phyloP scores from a whole-genome alignment of 148 eudicot species.

The Rhododendron ferrugineum region DNA sequence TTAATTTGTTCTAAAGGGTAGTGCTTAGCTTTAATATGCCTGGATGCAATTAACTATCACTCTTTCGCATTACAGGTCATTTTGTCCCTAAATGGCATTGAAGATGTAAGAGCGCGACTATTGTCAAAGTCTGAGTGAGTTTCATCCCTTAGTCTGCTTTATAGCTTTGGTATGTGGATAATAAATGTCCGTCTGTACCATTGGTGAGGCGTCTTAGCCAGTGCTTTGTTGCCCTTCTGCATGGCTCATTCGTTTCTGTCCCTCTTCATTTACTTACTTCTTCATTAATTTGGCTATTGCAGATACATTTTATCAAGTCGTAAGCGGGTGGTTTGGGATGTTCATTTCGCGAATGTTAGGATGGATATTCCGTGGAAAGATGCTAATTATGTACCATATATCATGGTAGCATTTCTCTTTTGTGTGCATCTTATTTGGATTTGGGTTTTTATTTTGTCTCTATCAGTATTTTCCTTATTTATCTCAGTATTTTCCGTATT shows the following conservation, averaged over 20 bases:
- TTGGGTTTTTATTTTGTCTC: neutral
- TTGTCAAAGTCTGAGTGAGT: conserved; percentile 80
- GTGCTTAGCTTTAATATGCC: neutral
- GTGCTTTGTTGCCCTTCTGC: neutral
- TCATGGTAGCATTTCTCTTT: conserved; percentile 39
- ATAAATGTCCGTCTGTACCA: neutral
- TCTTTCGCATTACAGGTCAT: conserved; percentile 47
- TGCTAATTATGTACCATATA: conserved; percentile 27
- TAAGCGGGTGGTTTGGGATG: conserved; percentile 51
- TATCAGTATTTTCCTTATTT: neutral
- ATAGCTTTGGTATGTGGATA: neutral
- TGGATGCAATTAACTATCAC: neutral
- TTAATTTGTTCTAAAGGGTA: neutral
- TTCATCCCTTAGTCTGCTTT: neutral
- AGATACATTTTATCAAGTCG: conserved; percentile 59
- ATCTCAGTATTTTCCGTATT: neutral
- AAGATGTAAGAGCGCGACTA: conserved; percentile 53
- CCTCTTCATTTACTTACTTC: neutral
- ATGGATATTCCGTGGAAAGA: conserved; percentile 43
- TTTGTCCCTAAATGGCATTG: conserved; percentile 64
- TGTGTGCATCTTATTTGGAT: neutral
- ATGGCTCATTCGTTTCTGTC: neutral
- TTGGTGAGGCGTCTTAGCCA: neutral
- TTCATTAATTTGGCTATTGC: conserved; percentile 18
- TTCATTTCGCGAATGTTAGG: conserved; percentile 34